These are phyloP conservation scores for Torulaspora gathmanii DNA, from an alignment of 805 yeast species.

Conservation along the genomic window DNA sequence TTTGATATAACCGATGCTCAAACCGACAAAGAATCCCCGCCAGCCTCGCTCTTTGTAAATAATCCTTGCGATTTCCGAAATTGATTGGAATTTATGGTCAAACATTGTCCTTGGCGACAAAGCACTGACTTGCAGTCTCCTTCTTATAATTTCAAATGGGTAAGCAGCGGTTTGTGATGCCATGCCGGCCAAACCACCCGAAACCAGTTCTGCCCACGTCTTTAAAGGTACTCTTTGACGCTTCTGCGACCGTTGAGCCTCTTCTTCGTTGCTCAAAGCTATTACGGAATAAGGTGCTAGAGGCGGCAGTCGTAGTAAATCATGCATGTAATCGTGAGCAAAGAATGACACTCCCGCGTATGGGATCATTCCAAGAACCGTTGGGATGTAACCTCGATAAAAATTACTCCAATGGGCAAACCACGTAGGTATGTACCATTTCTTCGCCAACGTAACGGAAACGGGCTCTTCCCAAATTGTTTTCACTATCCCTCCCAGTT, in stretches of 20 bases:
- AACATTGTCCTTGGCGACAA: conserved; percentile 56
- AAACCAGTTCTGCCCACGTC: conserved; percentile 87
- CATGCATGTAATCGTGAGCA: conserved; percentile 89
- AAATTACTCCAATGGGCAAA: conserved; percentile 53
- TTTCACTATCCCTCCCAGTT: conserved; percentile 27
- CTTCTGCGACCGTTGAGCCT: conserved; percentile 14
- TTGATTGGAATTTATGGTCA: conserved; percentile 32
- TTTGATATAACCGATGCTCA: conserved; percentile 91
- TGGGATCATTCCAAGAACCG: conserved; percentile 92
- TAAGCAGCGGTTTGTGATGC: conserved; percentile 93
- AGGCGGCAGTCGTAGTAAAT: conserved; percentile 61
- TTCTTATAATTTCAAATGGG: conserved; percentile 90
- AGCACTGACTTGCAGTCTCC: conserved; percentile 95
- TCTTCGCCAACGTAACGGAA: conserved; percentile 29
- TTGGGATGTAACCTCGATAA: conserved; percentile 91
- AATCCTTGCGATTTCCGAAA: conserved; percentile 40
- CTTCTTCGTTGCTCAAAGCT: conserved; percentile 23
- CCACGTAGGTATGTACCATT: conserved; percentile 37
- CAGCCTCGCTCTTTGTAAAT: conserved; percentile 73
- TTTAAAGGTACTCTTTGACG: conserved; percentile 57
- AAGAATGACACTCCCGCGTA: conserved; percentile 97
- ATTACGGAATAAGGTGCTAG: conserved; percentile 51
- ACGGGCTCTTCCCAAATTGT: conserved; percentile 34
- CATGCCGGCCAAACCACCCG: conserved; percentile 97
- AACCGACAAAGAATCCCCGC: conserved; percentile 88